phyloP scores from a whole-genome alignment of 1,284 basidiomycete species.

The Paramarasmius palmivorus region DNA sequence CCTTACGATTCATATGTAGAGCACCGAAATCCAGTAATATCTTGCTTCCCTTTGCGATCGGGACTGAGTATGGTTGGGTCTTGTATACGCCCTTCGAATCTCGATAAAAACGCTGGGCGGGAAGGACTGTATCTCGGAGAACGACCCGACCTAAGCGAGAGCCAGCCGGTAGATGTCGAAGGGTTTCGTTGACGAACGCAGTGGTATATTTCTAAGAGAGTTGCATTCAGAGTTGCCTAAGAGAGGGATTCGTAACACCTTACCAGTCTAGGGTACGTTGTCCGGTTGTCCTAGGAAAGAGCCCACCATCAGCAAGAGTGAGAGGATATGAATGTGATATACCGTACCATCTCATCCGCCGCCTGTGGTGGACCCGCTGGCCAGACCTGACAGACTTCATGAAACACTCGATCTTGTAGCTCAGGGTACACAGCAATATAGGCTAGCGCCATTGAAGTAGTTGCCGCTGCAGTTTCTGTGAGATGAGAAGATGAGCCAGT shows the following conservation, averaged over 20 bases:
- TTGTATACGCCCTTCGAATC: constrained; percentile 21
- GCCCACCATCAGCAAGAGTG: background rate
- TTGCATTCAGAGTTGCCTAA: background rate
- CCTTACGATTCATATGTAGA: too few species aligned
- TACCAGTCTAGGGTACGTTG: constrained; percentile 33
- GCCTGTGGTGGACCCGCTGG: constrained; percentile 22
- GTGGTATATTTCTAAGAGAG: constrained; percentile 27
- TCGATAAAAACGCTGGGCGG: constrained; percentile 23
- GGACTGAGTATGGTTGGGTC: constrained; percentile 30
- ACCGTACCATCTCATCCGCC: constrained; percentile 21
- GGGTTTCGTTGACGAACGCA: constrained; percentile 42
- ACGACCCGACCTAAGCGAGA: constrained; percentile 43
- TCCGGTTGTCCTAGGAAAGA: constrained; percentile 34
- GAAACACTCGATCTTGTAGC: constrained; percentile 41
- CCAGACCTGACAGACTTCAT: constrained; percentile 37
- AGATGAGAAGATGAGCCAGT: background rate
- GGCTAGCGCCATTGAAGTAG: constrained; percentile 38
- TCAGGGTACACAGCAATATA: constrained; percentile 48
- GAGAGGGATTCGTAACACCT: background rate
- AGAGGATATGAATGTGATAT: constrained; percentile 17
- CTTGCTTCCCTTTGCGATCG: constrained; percentile 37
- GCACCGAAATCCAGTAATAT: constrained; percentile 39
- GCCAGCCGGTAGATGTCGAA: constrained; percentile 39
- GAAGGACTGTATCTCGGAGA: constrained; percentile 30
- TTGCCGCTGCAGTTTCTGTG: constrained; percentile 45